phyloP scores from a whole-genome alignment of 1,284 basidiomycete genomes.

The Sporisorium graminicola region DNA sequence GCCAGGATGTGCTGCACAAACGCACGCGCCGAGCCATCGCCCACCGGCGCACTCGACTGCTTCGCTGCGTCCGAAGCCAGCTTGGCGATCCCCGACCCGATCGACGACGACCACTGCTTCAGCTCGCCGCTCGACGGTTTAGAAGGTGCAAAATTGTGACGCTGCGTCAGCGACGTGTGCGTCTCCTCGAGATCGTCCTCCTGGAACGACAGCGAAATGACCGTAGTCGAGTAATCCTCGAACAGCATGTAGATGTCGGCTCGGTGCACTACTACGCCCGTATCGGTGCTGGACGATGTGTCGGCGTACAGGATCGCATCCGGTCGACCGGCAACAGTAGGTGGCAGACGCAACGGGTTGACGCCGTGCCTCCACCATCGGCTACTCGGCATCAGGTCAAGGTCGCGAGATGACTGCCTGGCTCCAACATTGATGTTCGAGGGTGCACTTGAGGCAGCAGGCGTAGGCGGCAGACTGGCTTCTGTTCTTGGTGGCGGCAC shows the following conservation, averaged over 20 bases:
- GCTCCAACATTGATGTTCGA: slow-evolving; percentile 22
- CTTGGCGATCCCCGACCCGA: slow-evolving; percentile 81
- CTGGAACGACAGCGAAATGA: slow-evolving; percentile 47
- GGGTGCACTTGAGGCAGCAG: slow-evolving; percentile 6
- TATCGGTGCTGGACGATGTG: slow-evolving; percentile 28
- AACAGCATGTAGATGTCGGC: slow-evolving; percentile 55
- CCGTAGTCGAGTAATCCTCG: slow-evolving; percentile 59
- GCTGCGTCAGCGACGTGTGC: slow-evolving; percentile 44
- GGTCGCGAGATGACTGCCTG: slow-evolving; percentile 52
- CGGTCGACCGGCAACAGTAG: slow-evolving; percentile 49
- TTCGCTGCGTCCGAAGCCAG: slow-evolving; percentile 74
- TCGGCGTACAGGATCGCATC: slow-evolving; percentile 57
- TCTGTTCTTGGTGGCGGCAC: slow-evolving; percentile 13
- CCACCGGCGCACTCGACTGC: slow-evolving; percentile 79
- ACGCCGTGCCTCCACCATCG: slow-evolving; percentile 62
- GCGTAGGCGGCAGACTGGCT: slow-evolving; percentile 15
- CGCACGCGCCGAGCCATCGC: slow-evolving; percentile 82
- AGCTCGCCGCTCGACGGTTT: slow-evolving; percentile 75
- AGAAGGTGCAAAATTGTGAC: slow-evolving; percentile 47
- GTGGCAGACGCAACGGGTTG: slow-evolving; percentile 54
- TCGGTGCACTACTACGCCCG: slow-evolving; percentile 25
- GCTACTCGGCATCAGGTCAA: slow-evolving; percentile 59
- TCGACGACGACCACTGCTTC: slow-evolving; percentile 77
- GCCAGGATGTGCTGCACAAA: slow-evolving; percentile 79
- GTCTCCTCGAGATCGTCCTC: slow-evolving; percentile 54